Base-by-base conservation (phyloP, 306 rosid species). In the Rosa multiflora region DNA sequence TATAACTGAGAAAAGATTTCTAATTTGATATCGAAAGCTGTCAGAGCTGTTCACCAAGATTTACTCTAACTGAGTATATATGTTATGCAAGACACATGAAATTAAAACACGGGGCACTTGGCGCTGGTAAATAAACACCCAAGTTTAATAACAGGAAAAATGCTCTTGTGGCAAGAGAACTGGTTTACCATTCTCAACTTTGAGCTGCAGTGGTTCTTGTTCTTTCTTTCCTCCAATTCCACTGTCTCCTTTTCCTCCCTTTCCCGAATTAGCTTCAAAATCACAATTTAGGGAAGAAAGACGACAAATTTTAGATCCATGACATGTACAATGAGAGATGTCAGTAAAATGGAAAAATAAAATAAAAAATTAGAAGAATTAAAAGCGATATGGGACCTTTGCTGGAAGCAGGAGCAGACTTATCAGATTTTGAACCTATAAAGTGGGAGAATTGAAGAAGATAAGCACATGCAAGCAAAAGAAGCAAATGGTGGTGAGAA, bases 201-300 rank as follows among this genome's bases (percentile, higher is more conserved):
- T 87, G 48, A 77, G 88, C 76, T 88, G 96, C 73, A 87, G 85
- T 21, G 90, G 80, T 32, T 55, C 91, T 3, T 81, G 73, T 73
- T 75, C 85, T 88, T 88, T 91, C 80, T 86, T 86, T 76, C 74
- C 88, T 51, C 49, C 68, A 75, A 87, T 87, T 51, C 49, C 68
- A 75, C 88, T 86, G 73, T 84, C 91, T 46, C 88, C 92, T 82
- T 92, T 90, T 44, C 94, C 98, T 42, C 88, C 88, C 81, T 79
- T 77, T 61, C 83, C 80, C 72, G 72, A 83, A 44, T 84, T 84
- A 76, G 74, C 86, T 76, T 67, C 74, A 80, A 80, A 76, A 76
- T 56, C 75, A 79, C 26, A 74, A 79, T 42, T 17, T 64, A 68
- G 59, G 12, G 66, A 76, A 35, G 76, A 46, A 32, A 76, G 55